These are phyloP conservation scores for Zygosaccharomyces kombuchaensis DNA, from an alignment of 805 yeast genomes.

Conservation along the genomic window DNA sequence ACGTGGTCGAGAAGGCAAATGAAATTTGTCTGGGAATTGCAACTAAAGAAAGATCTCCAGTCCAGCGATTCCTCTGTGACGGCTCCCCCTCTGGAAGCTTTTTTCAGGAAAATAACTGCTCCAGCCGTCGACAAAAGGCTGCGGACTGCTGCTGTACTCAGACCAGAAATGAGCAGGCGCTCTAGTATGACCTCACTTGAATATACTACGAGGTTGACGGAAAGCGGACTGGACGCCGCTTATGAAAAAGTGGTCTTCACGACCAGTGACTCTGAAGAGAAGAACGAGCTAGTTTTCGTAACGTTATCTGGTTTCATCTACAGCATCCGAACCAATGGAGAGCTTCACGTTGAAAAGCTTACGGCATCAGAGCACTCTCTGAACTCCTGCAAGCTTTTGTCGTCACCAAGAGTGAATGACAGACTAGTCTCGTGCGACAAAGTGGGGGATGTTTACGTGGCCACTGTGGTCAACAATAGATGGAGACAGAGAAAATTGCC, in stretches of 20 bases:
- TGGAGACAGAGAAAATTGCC: conserved; percentile 57
- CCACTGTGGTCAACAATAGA: conserved; percentile 58
- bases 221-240: conserved; percentile 17
- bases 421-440: conserved; percentile 54
- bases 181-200: conserved; percentile 11
- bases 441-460: conserved; percentile 52
- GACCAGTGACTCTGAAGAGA: conserved; percentile 23
- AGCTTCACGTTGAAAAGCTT: conserved; percentile 34
- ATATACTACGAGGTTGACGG: conserved; percentile 23
- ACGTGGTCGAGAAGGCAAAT: conserved; percentile 56
- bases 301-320: conserved; percentile 48
- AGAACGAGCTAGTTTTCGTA: conserved; percentile 47
- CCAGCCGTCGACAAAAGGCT: conserved; percentile 41
- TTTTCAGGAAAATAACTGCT: conserved; percentile 52
- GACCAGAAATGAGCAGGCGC: conserved; percentile 7
- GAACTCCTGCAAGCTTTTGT: conserved; percentile 50
- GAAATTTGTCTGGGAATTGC: conserved; percentile 54
- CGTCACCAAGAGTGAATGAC: conserved; percentile 73
- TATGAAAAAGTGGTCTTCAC: conserved; percentile 17
- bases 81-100: conserved; percentile 47
- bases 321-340: conserved; percentile 39
- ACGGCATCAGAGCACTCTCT: conserved; percentile 33
- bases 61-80: conserved; percentile 35
- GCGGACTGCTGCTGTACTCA: conserved; percentile 4
- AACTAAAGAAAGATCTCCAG: conserved; percentile 22